Percentiles rank a stretch among this genome's conserved stretches.
phyloP scores from a whole-genome alignment of 2,329 filamentous ascomycete species.

The Pseudogymnoascus sp. region DNA sequence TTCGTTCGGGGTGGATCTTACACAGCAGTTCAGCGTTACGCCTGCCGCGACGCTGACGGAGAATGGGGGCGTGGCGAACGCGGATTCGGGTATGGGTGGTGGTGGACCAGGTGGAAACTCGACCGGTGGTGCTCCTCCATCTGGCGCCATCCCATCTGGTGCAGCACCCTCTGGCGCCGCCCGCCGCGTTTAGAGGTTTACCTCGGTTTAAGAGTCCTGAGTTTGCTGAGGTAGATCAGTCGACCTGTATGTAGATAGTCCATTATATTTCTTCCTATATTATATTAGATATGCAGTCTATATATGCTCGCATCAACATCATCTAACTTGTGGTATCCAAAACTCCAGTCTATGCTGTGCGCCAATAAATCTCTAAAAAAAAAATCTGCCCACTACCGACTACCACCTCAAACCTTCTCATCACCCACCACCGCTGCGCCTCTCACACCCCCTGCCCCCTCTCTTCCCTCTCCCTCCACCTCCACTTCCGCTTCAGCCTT shows the following conservation, averaged over 20 bases:
- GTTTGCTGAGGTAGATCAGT: neutral
- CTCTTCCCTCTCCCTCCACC: neutral
- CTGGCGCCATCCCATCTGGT: neutral
- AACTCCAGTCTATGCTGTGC: neutral
- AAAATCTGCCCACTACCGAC: neutral
- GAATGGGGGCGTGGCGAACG: neutral
- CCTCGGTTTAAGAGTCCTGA: neutral
- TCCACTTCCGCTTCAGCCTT: conserved; percentile 12
- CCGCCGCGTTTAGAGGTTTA: neutral
- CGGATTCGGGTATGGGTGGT: neutral
- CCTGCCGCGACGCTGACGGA: neutral
- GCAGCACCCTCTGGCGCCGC: neutral
- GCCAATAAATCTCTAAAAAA: neutral
- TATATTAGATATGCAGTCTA: neutral
- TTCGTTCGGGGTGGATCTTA: conserved; percentile 35
- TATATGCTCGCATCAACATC: neutral
- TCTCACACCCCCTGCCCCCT: neutral
- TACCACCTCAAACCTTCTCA: neutral
- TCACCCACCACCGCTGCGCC: neutral
- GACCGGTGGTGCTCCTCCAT: neutral
- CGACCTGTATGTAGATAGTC: neutral
- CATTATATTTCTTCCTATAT: neutral
- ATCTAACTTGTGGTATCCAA: neutral
- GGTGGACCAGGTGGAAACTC: neutral
- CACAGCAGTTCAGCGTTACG: neutral